phyloP scores from a whole-genome alignment of 2,329 filamentous ascomycete genomes.

The Aspergillus fumigatiaffinis region DNA sequence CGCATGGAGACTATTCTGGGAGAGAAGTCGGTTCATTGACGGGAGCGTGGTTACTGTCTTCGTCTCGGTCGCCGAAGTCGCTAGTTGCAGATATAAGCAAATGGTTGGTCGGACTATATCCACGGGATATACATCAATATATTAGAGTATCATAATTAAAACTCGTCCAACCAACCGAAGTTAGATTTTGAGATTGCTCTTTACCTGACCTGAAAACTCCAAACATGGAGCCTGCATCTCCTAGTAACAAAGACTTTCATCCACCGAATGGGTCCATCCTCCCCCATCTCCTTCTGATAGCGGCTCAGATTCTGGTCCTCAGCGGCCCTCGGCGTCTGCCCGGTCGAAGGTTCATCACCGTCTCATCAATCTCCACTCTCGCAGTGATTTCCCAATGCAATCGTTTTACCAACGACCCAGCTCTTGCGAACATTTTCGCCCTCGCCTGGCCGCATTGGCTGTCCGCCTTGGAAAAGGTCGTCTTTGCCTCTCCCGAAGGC shows the following conservation, averaged over 20 bases:
- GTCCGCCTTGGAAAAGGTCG: background rate
- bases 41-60: background rate
- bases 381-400: background rate
- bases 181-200: background rate
- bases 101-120: background rate
- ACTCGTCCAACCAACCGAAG: background rate
- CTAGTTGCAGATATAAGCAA: background rate
- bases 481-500: background rate
- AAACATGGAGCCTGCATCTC: background rate
- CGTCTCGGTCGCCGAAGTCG: background rate
- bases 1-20: background rate
- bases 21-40: background rate
- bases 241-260: background rate
- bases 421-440: background rate
- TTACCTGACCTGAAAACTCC: background rate
- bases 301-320: background rate
- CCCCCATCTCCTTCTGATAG: background rate
- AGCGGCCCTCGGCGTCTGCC: background rate
- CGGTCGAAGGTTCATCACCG: background rate
- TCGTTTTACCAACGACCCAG: background rate
- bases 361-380: background rate
- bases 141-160: background rate
- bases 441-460: background rate
- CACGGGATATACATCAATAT: background rate
- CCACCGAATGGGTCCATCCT: background rate